A percentile compares a stretch with the other conserved stretches of the same genome.
These are phyloP conservation scores for Ceratocystis alfenasii DNA, from an alignment of 2,329 filamentous ascomycete genomes.

Conservation along the genomic window DNA sequence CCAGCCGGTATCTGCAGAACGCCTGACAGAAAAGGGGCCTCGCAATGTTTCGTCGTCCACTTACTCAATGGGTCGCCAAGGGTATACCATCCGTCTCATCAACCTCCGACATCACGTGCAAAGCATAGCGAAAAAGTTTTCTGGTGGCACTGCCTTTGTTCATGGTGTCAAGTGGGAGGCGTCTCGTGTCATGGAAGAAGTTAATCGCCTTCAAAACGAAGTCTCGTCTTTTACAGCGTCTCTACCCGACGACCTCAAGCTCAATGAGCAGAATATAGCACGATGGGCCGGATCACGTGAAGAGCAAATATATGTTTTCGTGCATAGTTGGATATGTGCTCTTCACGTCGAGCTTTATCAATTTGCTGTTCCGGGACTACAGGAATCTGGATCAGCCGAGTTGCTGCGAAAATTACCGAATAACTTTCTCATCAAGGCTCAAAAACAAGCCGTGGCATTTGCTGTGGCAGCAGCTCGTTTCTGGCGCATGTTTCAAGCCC, in stretches of 20 bases:
- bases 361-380: constrained; percentile 31
- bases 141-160: constrained; percentile 20
- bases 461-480: constrained; percentile 31
- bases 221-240: constrained; percentile 31
- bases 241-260: constrained; percentile 29
- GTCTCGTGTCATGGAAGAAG: constrained; percentile 31
- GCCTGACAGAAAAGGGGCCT: constrained; percentile 25
- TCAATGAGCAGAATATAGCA: constrained; percentile 30
- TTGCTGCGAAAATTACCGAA: constrained; percentile 30
- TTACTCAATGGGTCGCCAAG: constrained; percentile 28
- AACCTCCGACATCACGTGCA: constrained; percentile 32
- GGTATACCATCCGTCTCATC: constrained; percentile 30
- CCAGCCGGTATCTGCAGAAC: constrained; percentile 28
- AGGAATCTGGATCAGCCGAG: constrained; percentile 29
- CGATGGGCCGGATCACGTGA: constrained; percentile 28
- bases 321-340: constrained; percentile 31
- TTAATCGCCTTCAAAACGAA: constrained; percentile 31
- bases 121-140: constrained; percentile 24
- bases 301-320: constrained; percentile 30
- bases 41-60: constrained; percentile 16
- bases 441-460: constrained; percentile 33
- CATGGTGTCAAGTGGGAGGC: constrained; percentile 26
- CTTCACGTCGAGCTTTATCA: constrained; percentile 33
- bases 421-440: constrained; percentile 31
- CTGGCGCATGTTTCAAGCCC: constrained; percentile 29